Evolutionary conservation across 129 eudicot species (phyloP).

Genomic region (Daucus carota): DNA sequence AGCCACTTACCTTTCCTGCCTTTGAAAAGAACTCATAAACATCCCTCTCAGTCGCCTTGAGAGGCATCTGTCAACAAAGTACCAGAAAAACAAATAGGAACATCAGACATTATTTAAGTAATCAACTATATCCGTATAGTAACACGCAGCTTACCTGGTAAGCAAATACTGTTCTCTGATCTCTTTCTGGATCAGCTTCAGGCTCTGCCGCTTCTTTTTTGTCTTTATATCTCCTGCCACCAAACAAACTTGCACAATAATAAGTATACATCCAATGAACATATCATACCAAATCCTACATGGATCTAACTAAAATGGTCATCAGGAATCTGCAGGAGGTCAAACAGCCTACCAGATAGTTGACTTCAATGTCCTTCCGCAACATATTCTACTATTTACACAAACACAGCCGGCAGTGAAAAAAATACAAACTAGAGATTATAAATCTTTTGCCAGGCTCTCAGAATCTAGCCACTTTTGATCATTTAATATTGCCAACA

Average conservation of each 20-base stretch:
- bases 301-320: not conserved
- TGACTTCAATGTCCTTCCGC: not conserved
- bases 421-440: not conserved
- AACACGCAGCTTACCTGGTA: slow-evolving; percentile 58
- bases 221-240: slow-evolving; percentile 80
- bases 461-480: not conserved
- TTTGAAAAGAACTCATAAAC: slow-evolving; percentile 79
- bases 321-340: not conserved
- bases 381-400: not conserved
- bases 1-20: slow-evolving; percentile 75
- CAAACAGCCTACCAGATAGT: not conserved
- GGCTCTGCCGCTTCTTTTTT: slow-evolving; percentile 87
- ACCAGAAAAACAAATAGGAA: slow-evolving; percentile 7
- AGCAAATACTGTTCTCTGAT: slow-evolving; percentile 95
- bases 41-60: slow-evolving; percentile 86
- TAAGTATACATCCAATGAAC: not conserved
- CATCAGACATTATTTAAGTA: not conserved
- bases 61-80: slow-evolving; percentile 65
- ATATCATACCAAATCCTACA: not conserved
- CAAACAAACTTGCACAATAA: slow-evolving; percentile 20
- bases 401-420: not conserved
- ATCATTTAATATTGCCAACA: not conserved
- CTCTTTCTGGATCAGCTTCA: slow-evolving; percentile 99
- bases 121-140: not conserved
- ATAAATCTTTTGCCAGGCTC: not conserved